phyloP scores from a whole-genome alignment of 345 rosid species.

The Stellera chamaejasme region DNA sequence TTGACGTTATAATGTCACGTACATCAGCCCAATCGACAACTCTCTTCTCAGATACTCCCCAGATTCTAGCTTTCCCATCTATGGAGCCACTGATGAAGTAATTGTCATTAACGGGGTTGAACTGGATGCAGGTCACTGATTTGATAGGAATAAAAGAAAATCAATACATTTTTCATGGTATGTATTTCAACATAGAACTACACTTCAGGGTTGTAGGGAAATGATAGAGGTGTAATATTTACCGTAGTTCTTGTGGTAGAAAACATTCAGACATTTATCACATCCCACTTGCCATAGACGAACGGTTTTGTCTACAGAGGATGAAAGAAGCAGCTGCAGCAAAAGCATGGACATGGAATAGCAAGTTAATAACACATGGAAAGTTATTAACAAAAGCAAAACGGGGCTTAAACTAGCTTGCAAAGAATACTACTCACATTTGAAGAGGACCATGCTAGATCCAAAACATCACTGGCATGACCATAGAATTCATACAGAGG shows the following conservation, averaged over 20 bases:
- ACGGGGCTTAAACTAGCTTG: not conserved
- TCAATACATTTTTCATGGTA: conserved; percentile 4
- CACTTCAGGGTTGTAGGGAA: not conserved
- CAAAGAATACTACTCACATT: conserved; percentile 49
- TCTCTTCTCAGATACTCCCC: conserved; percentile 63
- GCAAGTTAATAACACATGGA: not conserved
- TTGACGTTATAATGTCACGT: conserved; percentile 56
- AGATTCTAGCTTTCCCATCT: conserved; percentile 90
- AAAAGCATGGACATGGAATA: conserved; percentile 7
- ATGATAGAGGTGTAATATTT: conserved; percentile 5
- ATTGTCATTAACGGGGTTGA: conserved; percentile 63
- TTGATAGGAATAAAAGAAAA: conserved; percentile 9
- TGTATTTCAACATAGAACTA: not conserved
- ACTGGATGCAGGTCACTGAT: conserved; percentile 87
- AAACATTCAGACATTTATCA: conserved; percentile 41
- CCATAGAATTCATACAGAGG: conserved; percentile 72
- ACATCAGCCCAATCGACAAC: conserved; percentile 81
- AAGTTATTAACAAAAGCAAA: not conserved
- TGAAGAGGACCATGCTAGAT: conserved; percentile 78
- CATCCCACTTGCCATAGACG: conserved; percentile 66
- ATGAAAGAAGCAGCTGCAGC: conserved; percentile 64
- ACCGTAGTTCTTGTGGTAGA: conserved; percentile 68
- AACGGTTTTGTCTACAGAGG: conserved; percentile 75
- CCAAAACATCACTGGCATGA: conserved; percentile 63
- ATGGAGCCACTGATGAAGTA: conserved; percentile 80